phyloP scores from a whole-genome alignment of 208 protist species.

The Leishmania lainsoni region DNA sequence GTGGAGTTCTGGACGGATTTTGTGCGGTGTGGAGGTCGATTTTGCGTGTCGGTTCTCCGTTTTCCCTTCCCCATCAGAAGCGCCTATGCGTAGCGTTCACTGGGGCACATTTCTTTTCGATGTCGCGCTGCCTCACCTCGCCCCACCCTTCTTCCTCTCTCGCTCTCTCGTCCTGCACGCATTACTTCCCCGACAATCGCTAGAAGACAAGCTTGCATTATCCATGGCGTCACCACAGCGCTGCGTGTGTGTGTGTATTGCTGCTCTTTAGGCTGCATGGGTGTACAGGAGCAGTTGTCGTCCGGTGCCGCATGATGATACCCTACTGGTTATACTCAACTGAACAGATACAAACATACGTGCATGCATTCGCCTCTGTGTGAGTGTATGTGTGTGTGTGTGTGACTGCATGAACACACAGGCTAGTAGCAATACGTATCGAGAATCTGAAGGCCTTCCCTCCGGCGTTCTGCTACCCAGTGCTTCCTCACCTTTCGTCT shows the following conservation, averaged over 20 bases:
- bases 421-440: constrained; percentile 58
- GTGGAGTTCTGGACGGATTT: neutral
- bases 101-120: neutral
- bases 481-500: neutral
- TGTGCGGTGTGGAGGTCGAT: neutral
- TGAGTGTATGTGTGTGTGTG: neutral
- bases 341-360: neutral
- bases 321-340: constrained; percentile 12
- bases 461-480: neutral
- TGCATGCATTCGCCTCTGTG: neutral
- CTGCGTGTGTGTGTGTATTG: neutral
- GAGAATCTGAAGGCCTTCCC: constrained; percentile 38
- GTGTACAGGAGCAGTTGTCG: no score
- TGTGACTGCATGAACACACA: constrained; percentile 7
- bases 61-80: neutral
- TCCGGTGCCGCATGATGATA: constrained; percentile 2
- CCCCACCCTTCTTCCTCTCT: neutral
- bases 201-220: neutral
- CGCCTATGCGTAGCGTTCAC: neutral
- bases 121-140: neutral
- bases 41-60: neutral
- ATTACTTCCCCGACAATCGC: neutral
- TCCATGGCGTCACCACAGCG: neutral
- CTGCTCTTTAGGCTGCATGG: neutral
- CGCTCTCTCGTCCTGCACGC: neutral